Base-by-base conservation (phyloP, 177 flowering plant species). In the Vitis hybrid region DNA sequence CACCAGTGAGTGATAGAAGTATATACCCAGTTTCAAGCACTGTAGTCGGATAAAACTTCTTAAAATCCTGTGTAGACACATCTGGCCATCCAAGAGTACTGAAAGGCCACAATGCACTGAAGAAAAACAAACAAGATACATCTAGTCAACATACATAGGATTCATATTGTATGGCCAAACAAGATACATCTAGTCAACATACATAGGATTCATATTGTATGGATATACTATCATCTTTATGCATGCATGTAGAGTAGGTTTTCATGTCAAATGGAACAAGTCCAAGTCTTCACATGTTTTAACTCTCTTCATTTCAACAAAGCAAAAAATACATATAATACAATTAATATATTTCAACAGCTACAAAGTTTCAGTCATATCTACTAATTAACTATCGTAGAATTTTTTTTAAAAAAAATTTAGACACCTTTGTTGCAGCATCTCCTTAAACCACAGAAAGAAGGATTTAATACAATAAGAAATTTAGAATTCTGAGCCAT, bases 71-170 rank as follows among this genome's bases (percentile, higher is more conserved):
- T 17, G 86, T 76, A 31, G 94, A 88, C 38, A 70, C 80, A 84
- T 95, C 90, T 66, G 98, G 98, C 98, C 98, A 95, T 53, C 97
- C 98, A 80, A 95, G 94, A 58, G 97, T 92, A 78, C 97, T 92
- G 78, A 95, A 92, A 66, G 98, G 98, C 97, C 97, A 95, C 19
- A 95, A 76, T 0, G 95, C 85, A 82, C 97, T 92, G 86, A 44
- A 77, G 62, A 75, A 11, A 64, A 57, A 71, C 2, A 33, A 68
- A 17, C 4, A 59, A 69, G 10, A 54, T 17, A 51, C 24, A 11
- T 18, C 31, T 55, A 66, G 33, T 62, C 22, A 64, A 77, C 17
- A 52, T 19, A 65, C 38, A 73, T 51, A 65, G 13, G 9, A 65
- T 64, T 44, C 53, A 17, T 44, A 17, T 24, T 13, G 9, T 51